phyloP scores from a whole-genome alignment of 73 alveolate species.

The Stentor roeselii region DNA sequence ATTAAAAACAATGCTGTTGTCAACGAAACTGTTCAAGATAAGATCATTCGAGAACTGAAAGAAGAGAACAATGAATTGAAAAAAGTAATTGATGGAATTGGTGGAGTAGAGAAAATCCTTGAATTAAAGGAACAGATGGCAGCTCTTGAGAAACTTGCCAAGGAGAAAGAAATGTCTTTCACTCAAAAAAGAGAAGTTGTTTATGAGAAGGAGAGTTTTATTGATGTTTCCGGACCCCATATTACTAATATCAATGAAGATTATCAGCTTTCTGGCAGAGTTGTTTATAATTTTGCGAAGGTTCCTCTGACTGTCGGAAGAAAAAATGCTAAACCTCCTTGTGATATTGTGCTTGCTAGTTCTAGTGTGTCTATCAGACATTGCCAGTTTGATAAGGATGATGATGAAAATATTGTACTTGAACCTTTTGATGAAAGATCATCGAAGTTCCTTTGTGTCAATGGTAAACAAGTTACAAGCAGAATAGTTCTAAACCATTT shows the following conservation, averaged over 20 bases:
- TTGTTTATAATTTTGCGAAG: not conserved
- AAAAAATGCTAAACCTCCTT: not conserved
- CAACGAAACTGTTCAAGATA: constrained; percentile 82
- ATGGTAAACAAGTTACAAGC: constrained; percentile 51
- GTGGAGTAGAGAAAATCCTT: not conserved
- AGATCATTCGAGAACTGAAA: constrained; percentile 81
- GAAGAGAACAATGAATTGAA: constrained; percentile 90
- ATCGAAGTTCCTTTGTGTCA: constrained; percentile 41
- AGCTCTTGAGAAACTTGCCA: not conserved
- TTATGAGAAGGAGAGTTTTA: constrained; percentile 35
- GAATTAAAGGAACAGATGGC: constrained; percentile 43
- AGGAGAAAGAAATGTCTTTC: not conserved
- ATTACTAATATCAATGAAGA: constrained; percentile 86
- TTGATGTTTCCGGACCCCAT: constrained; percentile 51
- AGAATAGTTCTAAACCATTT: constrained; percentile 31
- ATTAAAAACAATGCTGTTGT: constrained; percentile 91
- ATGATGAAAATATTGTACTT: constrained; percentile 44
- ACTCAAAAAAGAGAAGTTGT: not conserved
- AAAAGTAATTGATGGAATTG: constrained; percentile 41
- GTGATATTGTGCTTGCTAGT: constrained; percentile 54
- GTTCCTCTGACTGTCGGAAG: not conserved
- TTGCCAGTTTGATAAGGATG: constrained; percentile 55
- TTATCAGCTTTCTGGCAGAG: constrained; percentile 36
- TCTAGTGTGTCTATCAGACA: constrained; percentile 70
- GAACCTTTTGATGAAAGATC: constrained; percentile 44